Conservation (phyloP, 495 filamentous ascomycete genomes). For the Hypoxylon lenormandii region DNA sequence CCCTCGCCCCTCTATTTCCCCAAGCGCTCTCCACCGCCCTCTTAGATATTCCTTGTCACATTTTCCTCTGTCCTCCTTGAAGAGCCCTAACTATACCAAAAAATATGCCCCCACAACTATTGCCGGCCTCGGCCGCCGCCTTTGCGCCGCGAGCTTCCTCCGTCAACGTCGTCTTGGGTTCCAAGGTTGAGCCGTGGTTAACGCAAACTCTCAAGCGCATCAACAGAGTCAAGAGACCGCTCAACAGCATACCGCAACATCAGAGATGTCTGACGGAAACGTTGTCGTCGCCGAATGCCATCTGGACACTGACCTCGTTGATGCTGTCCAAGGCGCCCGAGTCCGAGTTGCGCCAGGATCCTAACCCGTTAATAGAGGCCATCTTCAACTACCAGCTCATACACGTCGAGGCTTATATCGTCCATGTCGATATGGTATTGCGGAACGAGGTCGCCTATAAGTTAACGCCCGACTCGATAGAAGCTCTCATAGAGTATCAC, state of each 20-base stretch:
- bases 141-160: constrained; percentile 91
- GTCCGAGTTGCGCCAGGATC: constrained; percentile 83
- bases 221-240: constrained; percentile 94
- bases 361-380: constrained; percentile 88
- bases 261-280: constrained; percentile 96
- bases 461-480: constrained; percentile 96
- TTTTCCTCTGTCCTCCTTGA: constrained; percentile 49
- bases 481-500: constrained; percentile 93
- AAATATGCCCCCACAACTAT: constrained; percentile 90
- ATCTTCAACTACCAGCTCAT: constrained; percentile 94
- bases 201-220: constrained; percentile 96
- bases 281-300: constrained; percentile 87
- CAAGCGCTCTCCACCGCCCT: constrained; percentile 62
- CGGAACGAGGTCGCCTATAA: constrained; percentile 99
- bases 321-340: constrained; percentile 94
- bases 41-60: constrained; percentile 56
- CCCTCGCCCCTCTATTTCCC: constrained; percentile 56
- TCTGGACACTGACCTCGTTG: constrained; percentile 94
- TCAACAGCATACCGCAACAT: constrained; percentile 98
- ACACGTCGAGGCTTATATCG: constrained; percentile 96
- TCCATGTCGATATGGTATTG: constrained; percentile 98
- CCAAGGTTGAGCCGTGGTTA: constrained; percentile 96
- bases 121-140: constrained; percentile 94
- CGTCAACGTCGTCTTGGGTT: constrained; percentile 93
- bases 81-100: constrained; percentile 47